phyloP scores from a whole-genome alignment of 1,284 basidiomycete species.

The Waitea zeae region DNA sequence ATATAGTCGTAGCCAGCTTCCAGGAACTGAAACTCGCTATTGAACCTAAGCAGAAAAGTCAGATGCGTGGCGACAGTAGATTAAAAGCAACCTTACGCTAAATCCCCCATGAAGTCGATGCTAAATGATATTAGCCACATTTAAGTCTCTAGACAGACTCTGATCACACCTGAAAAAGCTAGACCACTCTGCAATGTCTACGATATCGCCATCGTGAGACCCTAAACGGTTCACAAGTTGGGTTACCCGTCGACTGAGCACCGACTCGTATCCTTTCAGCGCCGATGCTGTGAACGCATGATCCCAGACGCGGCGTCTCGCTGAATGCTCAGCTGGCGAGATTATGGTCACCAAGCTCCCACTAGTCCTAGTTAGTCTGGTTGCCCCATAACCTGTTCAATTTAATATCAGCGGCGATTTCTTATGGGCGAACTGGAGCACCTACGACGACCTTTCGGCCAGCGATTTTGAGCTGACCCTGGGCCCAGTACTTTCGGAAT shows the following conservation, averaged over 20 bases:
- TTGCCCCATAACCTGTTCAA: no score
- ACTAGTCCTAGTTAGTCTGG: background rate
- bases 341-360: conserved; percentile 13
- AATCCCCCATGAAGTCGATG: conserved; percentile 45
- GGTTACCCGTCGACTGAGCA: background rate
- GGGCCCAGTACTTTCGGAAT: conserved; percentile 9
- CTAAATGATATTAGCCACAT: conserved; percentile 17
- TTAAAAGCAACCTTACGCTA: conserved; percentile 24
- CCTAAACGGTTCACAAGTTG: background rate
- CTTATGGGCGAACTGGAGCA: background rate
- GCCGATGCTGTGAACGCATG: background rate
- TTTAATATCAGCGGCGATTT: background rate
- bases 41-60: no score
- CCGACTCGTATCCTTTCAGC: background rate
- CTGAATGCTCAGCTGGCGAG: conserved; percentile 21
- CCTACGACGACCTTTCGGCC: background rate
- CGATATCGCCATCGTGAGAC: background rate
- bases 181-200: background rate
- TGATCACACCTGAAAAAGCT: background rate
- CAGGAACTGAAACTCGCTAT: no score
- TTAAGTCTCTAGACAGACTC: no score
- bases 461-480: conserved; percentile 5
- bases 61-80: background rate
- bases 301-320: conserved; percentile 20
- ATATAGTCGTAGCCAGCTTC: no score